phyloP scores from a whole-genome alignment of 176 grass and related monocot species.

The Chrysopogon serrulatus region DNA sequence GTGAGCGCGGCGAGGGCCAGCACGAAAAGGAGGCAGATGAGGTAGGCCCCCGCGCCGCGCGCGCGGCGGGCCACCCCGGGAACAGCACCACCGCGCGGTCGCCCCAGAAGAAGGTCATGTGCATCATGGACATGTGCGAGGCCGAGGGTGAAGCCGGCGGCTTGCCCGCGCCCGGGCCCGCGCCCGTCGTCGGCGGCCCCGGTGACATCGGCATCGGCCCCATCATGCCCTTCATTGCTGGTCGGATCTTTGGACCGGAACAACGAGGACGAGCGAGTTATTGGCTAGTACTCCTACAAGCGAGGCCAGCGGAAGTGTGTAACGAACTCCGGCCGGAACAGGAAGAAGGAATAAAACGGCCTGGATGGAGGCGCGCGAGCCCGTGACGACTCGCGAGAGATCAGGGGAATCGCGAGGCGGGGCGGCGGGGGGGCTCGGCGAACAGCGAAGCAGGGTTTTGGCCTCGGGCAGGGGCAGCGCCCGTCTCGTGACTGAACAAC shows the following conservation, averaged over 20 bases:
- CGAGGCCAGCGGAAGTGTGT: not conserved
- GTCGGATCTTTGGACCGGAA: not conserved
- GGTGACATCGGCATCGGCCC: slow-evolving; percentile 34
- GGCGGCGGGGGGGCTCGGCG: not conserved
- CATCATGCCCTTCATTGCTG: slow-evolving; percentile 40
- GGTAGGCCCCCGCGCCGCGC: slow-evolving; percentile 47
- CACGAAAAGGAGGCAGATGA: slow-evolving; percentile 63
- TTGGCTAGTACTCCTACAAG: not conserved
- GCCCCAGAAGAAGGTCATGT: slow-evolving; percentile 72
- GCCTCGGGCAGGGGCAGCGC: not conserved
- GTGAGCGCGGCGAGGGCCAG: slow-evolving; percentile 49
- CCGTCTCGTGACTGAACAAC: slow-evolving; percentile 33
- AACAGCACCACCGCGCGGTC: slow-evolving; percentile 50
- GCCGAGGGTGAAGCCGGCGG: not conserved
- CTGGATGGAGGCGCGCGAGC: not conserved
- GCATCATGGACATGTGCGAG: slow-evolving; percentile 35
- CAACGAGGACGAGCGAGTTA: not conserved
- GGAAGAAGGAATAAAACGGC: not conserved
- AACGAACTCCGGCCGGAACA: not conserved
- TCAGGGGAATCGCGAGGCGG: slow-evolving; percentile 19
- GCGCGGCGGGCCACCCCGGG: slow-evolving; percentile 63
- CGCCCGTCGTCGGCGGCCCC: not conserved
- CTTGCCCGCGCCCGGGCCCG: not conserved
- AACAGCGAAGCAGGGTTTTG: not conserved
- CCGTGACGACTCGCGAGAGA: not conserved